These are phyloP conservation scores for Raphanus sativus DNA, from an alignment of 345 rosid species.

Conservation along the genomic window DNA sequence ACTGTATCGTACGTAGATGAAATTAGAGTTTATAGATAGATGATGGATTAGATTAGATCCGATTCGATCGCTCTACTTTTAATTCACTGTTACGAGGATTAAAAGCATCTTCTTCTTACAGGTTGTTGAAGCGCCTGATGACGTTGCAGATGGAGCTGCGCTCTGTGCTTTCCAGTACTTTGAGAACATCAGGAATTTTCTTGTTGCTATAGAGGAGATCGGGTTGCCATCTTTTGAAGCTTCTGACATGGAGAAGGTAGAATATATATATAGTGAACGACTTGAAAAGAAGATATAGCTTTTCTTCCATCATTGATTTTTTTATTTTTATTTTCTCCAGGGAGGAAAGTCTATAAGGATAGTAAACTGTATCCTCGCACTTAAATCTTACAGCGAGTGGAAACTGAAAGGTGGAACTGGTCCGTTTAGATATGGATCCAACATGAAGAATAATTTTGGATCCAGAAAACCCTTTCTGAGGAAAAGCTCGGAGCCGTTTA, in stretches of 20 bases:
- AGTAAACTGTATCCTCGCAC: slow-evolving; percentile 74
- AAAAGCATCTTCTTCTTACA: slow-evolving; percentile 23
- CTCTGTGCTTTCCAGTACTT: slow-evolving; percentile 87
- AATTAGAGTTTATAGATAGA: background rate
- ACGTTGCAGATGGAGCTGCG: slow-evolving; percentile 87
- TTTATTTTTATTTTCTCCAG: slow-evolving; percentile 38
- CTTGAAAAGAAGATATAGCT: background rate
- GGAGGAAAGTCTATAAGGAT: slow-evolving; percentile 80
- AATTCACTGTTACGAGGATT: background rate
- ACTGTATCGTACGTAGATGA: background rate
- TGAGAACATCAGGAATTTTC: slow-evolving; percentile 87
- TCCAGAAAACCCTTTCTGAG: slow-evolving; percentile 56
- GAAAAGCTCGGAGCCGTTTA: slow-evolving; percentile 64
- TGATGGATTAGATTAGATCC: background rate
- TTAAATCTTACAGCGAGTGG: slow-evolving; percentile 82
- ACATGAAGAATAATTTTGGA: slow-evolving; percentile 41
- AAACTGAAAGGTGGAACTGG: slow-evolving; percentile 71
- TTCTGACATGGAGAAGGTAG: slow-evolving; percentile 86
- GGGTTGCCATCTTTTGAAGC: slow-evolving; percentile 90
- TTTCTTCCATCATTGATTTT: background rate
- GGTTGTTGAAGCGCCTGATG: slow-evolving; percentile 82
- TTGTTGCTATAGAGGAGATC: slow-evolving; percentile 66
- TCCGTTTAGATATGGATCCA: slow-evolving; percentile 63
- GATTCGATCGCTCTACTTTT: background rate
- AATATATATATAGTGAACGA: background rate